These are phyloP conservation scores for Cercospora sp. DNA, from an alignment of 2,329 filamentous ascomycete species.

Conservation along the genomic window DNA sequence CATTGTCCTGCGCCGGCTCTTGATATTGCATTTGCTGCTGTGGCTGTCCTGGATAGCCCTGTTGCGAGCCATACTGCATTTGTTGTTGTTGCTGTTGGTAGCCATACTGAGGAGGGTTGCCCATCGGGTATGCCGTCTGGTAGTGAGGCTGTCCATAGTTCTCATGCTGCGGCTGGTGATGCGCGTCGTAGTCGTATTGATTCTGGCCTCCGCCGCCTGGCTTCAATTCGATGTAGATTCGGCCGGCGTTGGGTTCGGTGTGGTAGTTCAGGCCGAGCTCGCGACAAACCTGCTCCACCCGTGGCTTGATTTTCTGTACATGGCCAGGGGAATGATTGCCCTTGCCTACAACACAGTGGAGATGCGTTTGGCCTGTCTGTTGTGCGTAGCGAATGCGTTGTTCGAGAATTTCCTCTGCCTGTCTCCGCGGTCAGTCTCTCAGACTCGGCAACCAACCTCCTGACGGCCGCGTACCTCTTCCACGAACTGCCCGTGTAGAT, in stretches of 20 bases:
- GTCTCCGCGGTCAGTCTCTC: not conserved
- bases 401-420: conserved; percentile 83
- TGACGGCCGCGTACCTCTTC: conserved; percentile 58
- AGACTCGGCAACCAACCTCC: not conserved
- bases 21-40: conserved; percentile 45
- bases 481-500: conserved; percentile 91
- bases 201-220: conserved; percentile 57
- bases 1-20: conserved; percentile 31
- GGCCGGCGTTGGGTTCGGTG: conserved; percentile 85
- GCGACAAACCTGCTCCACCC: conserved; percentile 80
- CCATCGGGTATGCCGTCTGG: conserved; percentile 43
- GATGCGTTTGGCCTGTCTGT: conserved; percentile 70
- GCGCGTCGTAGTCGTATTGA: conserved; percentile 41
- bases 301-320: conserved; percentile 93
- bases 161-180: conserved; percentile 40
- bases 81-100: conserved; percentile 46
- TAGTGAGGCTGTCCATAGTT: conserved; percentile 46
- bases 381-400: conserved; percentile 78
- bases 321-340: conserved; percentile 82
- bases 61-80: conserved; percentile 44
- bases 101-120: conserved; percentile 39
- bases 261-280: conserved; percentile 79
- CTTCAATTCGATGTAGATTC: conserved; percentile 84
- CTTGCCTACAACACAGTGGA: conserved; percentile 95
- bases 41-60: conserved; percentile 39